phyloP scores from a whole-genome alignment of 2,329 filamentous ascomycete species.

The Ophiocordyceps australis region DNA sequence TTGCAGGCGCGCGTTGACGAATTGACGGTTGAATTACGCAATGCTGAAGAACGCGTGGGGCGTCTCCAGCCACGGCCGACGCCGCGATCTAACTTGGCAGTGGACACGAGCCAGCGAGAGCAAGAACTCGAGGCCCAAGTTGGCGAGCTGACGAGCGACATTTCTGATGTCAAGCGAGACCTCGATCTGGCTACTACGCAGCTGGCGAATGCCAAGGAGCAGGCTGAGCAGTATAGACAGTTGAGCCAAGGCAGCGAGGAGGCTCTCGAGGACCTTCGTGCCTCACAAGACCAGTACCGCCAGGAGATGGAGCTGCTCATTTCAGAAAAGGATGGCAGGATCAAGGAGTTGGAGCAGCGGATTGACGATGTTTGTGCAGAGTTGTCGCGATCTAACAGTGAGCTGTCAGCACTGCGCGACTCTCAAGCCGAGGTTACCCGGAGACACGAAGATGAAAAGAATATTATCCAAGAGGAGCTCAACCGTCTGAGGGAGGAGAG shows the following conservation, averaged over 20 bases:
- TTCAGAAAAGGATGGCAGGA: conserved; percentile 59
- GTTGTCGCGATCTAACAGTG: conserved; percentile 61
- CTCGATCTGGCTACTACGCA: conserved; percentile 67
- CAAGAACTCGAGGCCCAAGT: conserved; percentile 39
- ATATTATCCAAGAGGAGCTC: conserved; percentile 61
- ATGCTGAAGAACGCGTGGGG: conserved; percentile 72
- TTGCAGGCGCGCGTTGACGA: conserved; percentile 80
- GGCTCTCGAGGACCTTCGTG: conserved; percentile 59
- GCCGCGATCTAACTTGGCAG: conserved; percentile 29
- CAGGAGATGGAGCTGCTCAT: conserved; percentile 66
- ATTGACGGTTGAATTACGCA: conserved; percentile 70
- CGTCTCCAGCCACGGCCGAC: conserved; percentile 67
- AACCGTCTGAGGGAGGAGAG: conserved; percentile 68
- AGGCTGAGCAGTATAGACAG: conserved; percentile 74
- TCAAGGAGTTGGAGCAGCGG: conserved; percentile 67
- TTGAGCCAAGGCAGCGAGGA: conserved; percentile 82
- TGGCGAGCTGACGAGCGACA: conserved; percentile 68
- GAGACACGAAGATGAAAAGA: conserved; percentile 67
- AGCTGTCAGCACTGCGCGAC: conserved; percentile 64
- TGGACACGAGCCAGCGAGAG: conserved; percentile 25
- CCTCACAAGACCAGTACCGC: conserved; percentile 72
- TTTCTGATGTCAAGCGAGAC: conserved; percentile 74
- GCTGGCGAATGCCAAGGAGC: conserved; percentile 61
- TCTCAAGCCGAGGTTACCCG: conserved; percentile 58
- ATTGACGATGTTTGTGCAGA: conserved; percentile 72